phyloP scores from a whole-genome alignment of 2,329 filamentous ascomycete genomes.

The Fusarium liriodendri region DNA sequence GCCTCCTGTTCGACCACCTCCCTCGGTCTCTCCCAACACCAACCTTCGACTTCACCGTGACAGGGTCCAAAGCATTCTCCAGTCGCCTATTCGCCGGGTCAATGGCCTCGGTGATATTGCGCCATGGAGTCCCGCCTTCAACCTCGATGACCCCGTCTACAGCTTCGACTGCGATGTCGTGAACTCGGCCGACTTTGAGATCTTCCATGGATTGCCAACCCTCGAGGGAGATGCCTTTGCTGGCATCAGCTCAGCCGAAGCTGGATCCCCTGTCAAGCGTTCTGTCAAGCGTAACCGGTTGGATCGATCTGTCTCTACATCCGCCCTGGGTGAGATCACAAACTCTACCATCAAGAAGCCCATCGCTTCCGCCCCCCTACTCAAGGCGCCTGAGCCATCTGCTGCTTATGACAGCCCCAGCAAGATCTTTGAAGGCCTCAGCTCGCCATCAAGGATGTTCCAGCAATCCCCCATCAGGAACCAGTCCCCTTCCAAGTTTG shows the following conservation, averaged over 20 bases:
- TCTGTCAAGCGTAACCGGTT: slow-evolving; percentile 69
- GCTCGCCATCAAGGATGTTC: slow-evolving; percentile 66
- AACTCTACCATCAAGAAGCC: slow-evolving; percentile 64
- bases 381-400: slow-evolving; percentile 60
- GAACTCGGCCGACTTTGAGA: slow-evolving; percentile 69
- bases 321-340: slow-evolving; percentile 71
- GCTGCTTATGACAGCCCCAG: slow-evolving; percentile 64
- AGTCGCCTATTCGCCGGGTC: slow-evolving; percentile 74
- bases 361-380: slow-evolving; percentile 60
- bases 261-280: slow-evolving; percentile 75
- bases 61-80: slow-evolving; percentile 82
- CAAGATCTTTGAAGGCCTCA: slow-evolving; percentile 66
- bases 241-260: slow-evolving; percentile 60
- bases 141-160: slow-evolving; percentile 68
- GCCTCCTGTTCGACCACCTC: slow-evolving; percentile 63
- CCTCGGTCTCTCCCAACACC: slow-evolving; percentile 92
- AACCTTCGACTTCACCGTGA: slow-evolving; percentile 90
- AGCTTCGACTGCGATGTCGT: slow-evolving; percentile 60
- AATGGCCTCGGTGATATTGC: slow-evolving; percentile 58
- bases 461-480: slow-evolving; percentile 49
- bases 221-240: slow-evolving; percentile 47
- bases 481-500: slow-evolving; percentile 65
- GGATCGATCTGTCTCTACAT: slow-evolving; percentile 72
- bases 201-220: slow-evolving; percentile 62
- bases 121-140: slow-evolving; percentile 76